Evolutionary conservation across 2,329 filamentous ascomycete genomes (phyloP), one percentile per base, ranked within the genome.

Genomic region (Blumeriella jaapii): DNA sequence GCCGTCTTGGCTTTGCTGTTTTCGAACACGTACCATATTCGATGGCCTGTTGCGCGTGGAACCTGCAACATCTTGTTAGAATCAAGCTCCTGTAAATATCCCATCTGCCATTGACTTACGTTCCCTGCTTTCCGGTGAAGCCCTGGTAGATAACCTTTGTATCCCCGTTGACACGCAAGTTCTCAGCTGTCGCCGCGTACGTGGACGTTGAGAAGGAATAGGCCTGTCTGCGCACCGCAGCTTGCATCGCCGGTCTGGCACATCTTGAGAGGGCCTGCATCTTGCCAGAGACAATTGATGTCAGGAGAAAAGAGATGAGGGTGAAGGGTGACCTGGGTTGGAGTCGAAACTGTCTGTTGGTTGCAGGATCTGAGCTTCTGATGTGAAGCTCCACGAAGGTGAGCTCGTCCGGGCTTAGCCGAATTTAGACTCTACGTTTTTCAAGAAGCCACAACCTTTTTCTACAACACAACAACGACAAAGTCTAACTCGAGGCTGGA

Each of bases 81-180:
- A 44, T 14, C 28, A 6, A 25, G 15, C 20, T 39, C 31, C 28
- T 20, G 36, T 32, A 24, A 29, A 14, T 22, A 7, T 23, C 15
- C 10, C 18, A 29, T 3, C 13, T 17, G 3, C 27, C 26, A 9
- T 10, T 12, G 36, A 78, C 79, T 65, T 62, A 86, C 81, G 82
- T 89, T 80, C 85, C 85, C 73, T 93, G 86, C 71, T 84, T 91
- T 61, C 89, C 89, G 38, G 89, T 96, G 64, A 96, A 96, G 51
- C 91, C 91, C 68, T 98, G 91, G 70, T 76, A 96, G 56, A 96
- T 69, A 51, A 98, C 85, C 69, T 91, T 93, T 54, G 91, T 98
- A 51, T 95, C 79, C 60, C 69, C 59, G 64, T 86, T 94, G 69
- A 96, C 87, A 65, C 85, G 82, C 56, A 96, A 75, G 71, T 96